Percentiles rank a stretch among this genome's conserved stretches.
Conservation (phyloP, 148 eudicot species). For the Chenopodium album region DNA sequence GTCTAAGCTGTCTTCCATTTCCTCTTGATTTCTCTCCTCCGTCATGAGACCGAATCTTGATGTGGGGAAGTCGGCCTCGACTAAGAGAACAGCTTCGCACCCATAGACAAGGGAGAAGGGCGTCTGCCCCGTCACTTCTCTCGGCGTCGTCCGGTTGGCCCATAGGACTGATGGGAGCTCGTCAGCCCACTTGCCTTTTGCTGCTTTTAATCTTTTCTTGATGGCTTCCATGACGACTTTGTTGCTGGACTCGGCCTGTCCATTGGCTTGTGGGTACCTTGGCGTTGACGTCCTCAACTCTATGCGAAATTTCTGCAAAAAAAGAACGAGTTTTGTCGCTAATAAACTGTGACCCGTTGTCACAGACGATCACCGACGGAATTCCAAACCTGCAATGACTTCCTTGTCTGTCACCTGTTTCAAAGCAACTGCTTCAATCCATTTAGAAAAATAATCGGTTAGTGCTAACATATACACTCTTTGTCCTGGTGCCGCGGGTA, state of each 20-base stretch:
- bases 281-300: neutral
- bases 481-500: neutral
- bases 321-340: neutral
- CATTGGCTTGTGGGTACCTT: neutral
- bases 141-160: neutral
- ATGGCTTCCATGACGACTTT: no score
- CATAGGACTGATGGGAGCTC: neutral
- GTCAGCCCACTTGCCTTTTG: neutral
- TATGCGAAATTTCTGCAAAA: neutral
- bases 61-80: neutral
- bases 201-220: no score
- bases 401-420: neutral
- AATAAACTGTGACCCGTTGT: no score
- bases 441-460: neutral
- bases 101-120: neutral
- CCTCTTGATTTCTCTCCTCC: no score
- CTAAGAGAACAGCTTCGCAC: neutral
- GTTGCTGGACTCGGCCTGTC: no score
- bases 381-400: neutral
- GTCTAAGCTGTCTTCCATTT: no score
- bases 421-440: no score
- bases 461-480: neutral
- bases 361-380: no score
- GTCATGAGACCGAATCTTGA: neutral
- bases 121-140: neutral